phyloP scores from a whole-genome alignment of 2,329 filamentous ascomycete genomes.

The Pseudomassariella vexata region DNA sequence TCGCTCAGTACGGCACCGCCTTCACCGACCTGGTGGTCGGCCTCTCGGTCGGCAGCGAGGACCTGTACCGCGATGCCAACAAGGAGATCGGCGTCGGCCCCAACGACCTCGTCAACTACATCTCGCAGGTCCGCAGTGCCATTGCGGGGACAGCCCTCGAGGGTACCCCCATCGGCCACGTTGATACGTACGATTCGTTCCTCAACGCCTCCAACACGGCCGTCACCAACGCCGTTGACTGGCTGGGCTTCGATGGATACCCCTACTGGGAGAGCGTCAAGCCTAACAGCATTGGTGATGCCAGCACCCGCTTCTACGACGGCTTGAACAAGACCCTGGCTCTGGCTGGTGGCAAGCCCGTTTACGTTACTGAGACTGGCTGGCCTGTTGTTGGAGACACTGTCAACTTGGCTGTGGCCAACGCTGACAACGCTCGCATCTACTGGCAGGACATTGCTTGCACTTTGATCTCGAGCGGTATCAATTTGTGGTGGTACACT shows the following conservation, averaged over 20 bases:
- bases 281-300: constrained; percentile 35
- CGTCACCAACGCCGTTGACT: constrained; percentile 46
- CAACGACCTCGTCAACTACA: constrained; percentile 48
- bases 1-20: constrained; percentile 34
- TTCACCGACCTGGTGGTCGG: constrained; percentile 42
- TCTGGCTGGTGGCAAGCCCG: constrained; percentile 34
- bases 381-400: constrained; percentile 47
- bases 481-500: constrained; percentile 31
- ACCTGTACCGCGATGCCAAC: constrained; percentile 44
- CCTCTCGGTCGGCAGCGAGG: constrained; percentile 50
- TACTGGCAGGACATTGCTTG: constrained; percentile 28
- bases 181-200: constrained; percentile 51
- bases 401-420: constrained; percentile 38
- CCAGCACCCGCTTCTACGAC: constrained; percentile 36
- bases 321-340: constrained; percentile 27
- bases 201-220: constrained; percentile 40
- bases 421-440: constrained; percentile 36
- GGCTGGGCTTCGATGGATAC: constrained; percentile 47
- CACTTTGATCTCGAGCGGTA: constrained; percentile 16
- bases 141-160: constrained; percentile 31
- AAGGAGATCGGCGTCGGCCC: constrained; percentile 29
- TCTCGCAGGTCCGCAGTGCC: constrained; percentile 46
- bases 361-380: constrained; percentile 49
- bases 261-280: constrained; percentile 44
- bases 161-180: constrained; percentile 42